Evolutionary conservation across 176 grass and related monocot species (phyloP).

Genomic region (Eremochloa ophiuroides): DNA sequence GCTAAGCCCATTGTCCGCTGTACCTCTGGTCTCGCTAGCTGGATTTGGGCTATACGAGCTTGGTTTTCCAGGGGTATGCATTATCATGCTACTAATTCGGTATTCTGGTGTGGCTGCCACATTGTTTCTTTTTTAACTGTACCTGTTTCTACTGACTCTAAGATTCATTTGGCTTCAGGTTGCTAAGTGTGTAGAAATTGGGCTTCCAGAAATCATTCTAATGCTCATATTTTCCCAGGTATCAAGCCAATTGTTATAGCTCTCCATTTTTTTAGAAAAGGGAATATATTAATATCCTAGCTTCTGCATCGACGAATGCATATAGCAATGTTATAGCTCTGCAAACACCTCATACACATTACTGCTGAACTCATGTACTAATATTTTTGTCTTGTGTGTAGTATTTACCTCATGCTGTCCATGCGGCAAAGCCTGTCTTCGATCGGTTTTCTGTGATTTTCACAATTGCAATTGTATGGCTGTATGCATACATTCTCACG

Average conservation of each 20-base stretch:
- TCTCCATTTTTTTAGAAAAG: too few relatives aligned
- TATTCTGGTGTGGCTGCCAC: neutral
- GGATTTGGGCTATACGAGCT: slow-evolving; percentile 93
- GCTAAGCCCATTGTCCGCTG: slow-evolving; percentile 78
- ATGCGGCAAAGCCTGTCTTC: slow-evolving; percentile 49
- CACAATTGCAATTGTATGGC: slow-evolving; percentile 75
- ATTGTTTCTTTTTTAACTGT: neutral
- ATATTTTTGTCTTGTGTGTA: slow-evolving; percentile 21
- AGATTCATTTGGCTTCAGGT: slow-evolving; percentile 41
- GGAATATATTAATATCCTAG: too few relatives aligned
- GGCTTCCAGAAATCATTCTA: slow-evolving; percentile 73
- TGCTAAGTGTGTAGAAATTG: slow-evolving; percentile 89
- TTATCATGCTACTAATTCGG: neutral
- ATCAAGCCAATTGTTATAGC: too few relatives aligned
- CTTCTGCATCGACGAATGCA: too few relatives aligned
- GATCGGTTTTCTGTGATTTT: slow-evolving; percentile 86
- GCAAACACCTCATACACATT: neutral
- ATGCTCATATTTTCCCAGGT: slow-evolving; percentile 86
- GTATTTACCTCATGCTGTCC: slow-evolving; percentile 73
- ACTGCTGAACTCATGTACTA: slow-evolving; percentile 5
- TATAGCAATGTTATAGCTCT: neutral
- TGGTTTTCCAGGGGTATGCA: slow-evolving; percentile 78
- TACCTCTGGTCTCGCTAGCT: slow-evolving; percentile 68
- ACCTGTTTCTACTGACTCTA: neutral
- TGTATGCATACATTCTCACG: slow-evolving; percentile 85